Evolutionary conservation across 768 basidiomycete species (phyloP), one percentile per base, ranked within the genome.

Genomic region (Hygrocybe coccinea): DNA sequence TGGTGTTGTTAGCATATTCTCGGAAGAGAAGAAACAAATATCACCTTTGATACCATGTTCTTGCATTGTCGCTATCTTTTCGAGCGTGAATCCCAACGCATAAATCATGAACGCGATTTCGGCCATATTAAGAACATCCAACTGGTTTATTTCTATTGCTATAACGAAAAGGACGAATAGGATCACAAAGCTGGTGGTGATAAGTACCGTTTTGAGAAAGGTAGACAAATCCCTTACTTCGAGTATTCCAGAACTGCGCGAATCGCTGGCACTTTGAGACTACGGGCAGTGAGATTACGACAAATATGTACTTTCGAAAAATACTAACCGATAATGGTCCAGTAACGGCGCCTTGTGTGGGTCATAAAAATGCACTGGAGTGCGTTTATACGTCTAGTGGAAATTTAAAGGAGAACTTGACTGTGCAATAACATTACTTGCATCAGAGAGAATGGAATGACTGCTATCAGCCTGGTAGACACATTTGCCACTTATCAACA

Each of bases 51-150:
- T 84, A 3, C 94, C 95, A 65, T 93, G 93, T 67, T 97, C 94
- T 67, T 97, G 91, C 86, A 95, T 92, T 3, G 92, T 87, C 19
- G 95, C 95, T 8, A 95, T 74, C 67, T 93, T 95, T 67, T 97
- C 95, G 17, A 97, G 76, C 0, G 90, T 82, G 68, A 97, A 97
- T 0, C 94, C 94, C 61, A 85, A 71, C 1, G 81, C 77, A 64
- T 86, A 89, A 3, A 84, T 60, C 83, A 97, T 92, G 68, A 97
- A 97, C 1, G 80, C 46, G 1, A 78, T 62, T 66, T 97, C 95
- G 3, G 82, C 67, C 1, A 63, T 55, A 65, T 92, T 94, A 59
- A 97, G 69, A 29, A 56, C 69, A 44, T 86, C 73, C 19, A 76
- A 69, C 50, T 85, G 77, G 59, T 82, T 84, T 58, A 81, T 79